phyloP scores from a whole-genome alignment of 177 flowering plant genomes.

The Vitis hybrid region DNA sequence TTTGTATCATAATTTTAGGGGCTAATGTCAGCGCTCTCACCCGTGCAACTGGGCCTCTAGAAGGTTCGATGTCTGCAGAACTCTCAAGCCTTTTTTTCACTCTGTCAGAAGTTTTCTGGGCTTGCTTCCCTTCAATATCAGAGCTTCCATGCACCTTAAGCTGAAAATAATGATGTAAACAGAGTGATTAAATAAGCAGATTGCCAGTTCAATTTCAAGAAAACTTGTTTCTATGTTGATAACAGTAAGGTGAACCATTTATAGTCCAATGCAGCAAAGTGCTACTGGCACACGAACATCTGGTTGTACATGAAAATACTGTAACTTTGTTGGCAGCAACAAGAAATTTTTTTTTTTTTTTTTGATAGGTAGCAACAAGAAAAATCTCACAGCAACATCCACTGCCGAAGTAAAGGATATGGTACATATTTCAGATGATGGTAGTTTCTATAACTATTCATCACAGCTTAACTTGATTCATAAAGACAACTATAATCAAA shows the following conservation, averaged over 20 bases:
- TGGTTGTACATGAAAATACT: no score
- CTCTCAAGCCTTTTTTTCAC: conserved; percentile 19
- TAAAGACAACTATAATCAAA: background rate
- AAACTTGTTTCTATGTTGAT: no score
- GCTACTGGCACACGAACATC: no score
- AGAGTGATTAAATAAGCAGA: background rate
- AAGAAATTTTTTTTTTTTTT: no score
- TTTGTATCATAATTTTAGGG: no score
- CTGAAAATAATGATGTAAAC: conserved; percentile 7
- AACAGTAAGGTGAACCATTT: no score
- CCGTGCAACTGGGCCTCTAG: conserved; percentile 47
- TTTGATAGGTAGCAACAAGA: no score
- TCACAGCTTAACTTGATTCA: background rate
- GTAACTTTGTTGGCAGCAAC: no score
- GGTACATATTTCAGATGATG: no score
- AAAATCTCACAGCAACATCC: no score
- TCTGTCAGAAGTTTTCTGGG: conserved; percentile 9
- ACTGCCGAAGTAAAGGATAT: no score
- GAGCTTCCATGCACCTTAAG: conserved; percentile 2
- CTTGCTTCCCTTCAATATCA: conserved; percentile 10
- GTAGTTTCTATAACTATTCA: background rate
- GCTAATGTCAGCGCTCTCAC: conserved; percentile 18
- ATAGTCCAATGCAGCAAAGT: background rate
- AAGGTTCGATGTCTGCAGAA: conserved; percentile 17
- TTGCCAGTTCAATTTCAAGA: background rate